Evolutionary conservation across 805 yeast genomes (phyloP).

Genomic region (Geotrichum ghanense): DNA sequence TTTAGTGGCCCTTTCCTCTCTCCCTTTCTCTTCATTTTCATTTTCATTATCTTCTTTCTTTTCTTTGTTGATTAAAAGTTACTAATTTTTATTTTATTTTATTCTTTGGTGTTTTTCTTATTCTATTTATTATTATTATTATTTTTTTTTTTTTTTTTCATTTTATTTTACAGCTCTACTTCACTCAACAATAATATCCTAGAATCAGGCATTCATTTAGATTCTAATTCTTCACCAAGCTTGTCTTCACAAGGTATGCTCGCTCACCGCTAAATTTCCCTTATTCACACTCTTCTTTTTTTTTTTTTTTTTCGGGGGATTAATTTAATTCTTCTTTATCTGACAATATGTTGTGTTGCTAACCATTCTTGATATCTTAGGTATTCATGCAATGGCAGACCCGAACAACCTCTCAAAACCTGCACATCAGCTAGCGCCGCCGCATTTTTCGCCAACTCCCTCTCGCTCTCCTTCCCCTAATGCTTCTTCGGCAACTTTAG

Average conservation of each 20-base stretch:
- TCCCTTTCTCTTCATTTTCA: not conserved
- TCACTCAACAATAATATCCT: not conserved
- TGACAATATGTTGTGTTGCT: too few relatives aligned
- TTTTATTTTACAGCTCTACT: not conserved
- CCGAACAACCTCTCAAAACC: not conserved
- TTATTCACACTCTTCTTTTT: not conserved
- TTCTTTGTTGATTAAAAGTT: too few relatives aligned
- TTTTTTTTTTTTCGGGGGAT: not conserved
- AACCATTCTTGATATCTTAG: not conserved
- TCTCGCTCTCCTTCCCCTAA: not conserved
- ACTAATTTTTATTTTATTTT: too few relatives aligned
- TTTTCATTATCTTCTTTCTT: too few relatives aligned
- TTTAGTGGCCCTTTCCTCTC: not conserved
- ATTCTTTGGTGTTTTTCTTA: not conserved
- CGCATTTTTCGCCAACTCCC: not conserved
- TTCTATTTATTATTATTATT: not conserved
- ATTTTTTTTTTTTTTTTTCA: constrained; percentile 2
- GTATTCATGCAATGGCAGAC: not conserved
- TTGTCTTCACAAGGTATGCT: too few relatives aligned
- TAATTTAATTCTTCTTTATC: not conserved
- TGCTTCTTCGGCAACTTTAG: constrained; percentile 1
- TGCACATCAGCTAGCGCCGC: not conserved
- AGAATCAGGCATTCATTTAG: not conserved
- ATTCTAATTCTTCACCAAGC: too few relatives aligned
- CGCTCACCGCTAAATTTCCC: not conserved